phyloP scores from a whole-genome alignment of 2,329 filamentous ascomycete genomes.

The Malbranchea zuffiana region DNA sequence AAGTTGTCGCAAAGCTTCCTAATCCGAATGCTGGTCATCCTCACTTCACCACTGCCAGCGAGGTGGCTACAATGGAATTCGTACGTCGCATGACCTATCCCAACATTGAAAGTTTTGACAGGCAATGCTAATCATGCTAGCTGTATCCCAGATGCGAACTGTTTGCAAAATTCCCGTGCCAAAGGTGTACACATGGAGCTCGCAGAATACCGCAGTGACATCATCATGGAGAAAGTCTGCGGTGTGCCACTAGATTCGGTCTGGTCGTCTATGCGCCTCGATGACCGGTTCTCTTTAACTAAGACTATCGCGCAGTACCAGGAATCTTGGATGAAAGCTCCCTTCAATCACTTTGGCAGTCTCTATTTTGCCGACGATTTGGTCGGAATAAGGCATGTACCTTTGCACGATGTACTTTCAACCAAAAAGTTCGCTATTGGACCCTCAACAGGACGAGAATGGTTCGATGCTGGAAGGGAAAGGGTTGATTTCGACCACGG shows the following conservation, averaged over 20 bases:
- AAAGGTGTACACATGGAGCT: constrained; percentile 9
- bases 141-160: background rate
- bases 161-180: constrained; percentile 6
- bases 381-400: background rate
- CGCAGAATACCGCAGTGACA: constrained; percentile 15
- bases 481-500: constrained; percentile 25
- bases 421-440: constrained; percentile 28
- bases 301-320: constrained; percentile 22
- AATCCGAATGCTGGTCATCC: constrained; percentile 9
- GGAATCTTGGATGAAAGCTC: constrained; percentile 23
- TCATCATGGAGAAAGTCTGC: constrained; percentile 20
- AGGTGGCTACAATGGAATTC: constrained; percentile 23
- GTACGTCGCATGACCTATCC: constrained; percentile 13
- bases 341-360: constrained; percentile 21
- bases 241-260: constrained; percentile 23
- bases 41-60: constrained; percentile 13
- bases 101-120: constrained; percentile 13
- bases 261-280: constrained; percentile 24
- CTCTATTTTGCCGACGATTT: constrained; percentile 19
- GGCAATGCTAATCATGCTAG: background rate
- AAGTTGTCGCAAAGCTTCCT: constrained; percentile 10
- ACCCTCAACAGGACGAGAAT: constrained; percentile 26
- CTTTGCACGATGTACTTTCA: constrained; percentile 10
- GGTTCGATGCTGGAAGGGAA: constrained; percentile 24
- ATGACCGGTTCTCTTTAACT: constrained; percentile 19